Evolutionary conservation across 2,329 filamentous ascomycete genomes (phyloP), one percentile per base, ranked within the genome.

Genomic region (Colletotrichum salicis): DNA sequence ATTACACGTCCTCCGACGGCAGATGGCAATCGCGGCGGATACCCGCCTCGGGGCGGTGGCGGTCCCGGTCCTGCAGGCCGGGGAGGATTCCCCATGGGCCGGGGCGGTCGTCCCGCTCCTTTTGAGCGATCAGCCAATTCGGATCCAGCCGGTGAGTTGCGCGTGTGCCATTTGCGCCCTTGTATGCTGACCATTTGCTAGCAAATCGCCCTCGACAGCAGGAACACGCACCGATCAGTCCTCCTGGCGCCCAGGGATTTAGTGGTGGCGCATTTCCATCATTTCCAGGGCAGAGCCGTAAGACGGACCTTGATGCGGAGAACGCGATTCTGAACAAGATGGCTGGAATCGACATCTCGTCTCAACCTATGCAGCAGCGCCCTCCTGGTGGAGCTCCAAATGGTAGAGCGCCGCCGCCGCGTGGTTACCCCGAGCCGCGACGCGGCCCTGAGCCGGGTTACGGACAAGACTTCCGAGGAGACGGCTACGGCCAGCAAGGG

Each of bases 81-180:
- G 45, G 78, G 82, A 71, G 82, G 79, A 12, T 80, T 77, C 48
- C 77, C 74, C 5, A 76, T 75, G 31, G 80, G 79, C 55, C 79
- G 82, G 65, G 83, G 80, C 64, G 83, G 82, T 59, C 80, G 83
- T 13, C 83, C 84, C 31, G 83, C 79, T 11, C 84, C 82, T 19
- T 79, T 79, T 67, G 82, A 83, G 29, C 78, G 83, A 45, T 76
- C 79, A 24, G 77, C 76, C 8, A 79, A 81, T 37, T 81, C 83
- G 4, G 86, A 87, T 71, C 83, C 82, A n/a, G 71, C 76, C 71
- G 78, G 84, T 86, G 76, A 79, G 84, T 78, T 10, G 41, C 29
- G 29, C 35, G 22, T 8, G 22, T 52, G 33, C 31, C 22, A 24
- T 48, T 52, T 27, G 5, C 22, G n/a, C 45, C 64, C 31, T 37